phyloP scores from a whole-genome alignment of 202 grass and related monocot species.

The Musa balbisiana region DNA sequence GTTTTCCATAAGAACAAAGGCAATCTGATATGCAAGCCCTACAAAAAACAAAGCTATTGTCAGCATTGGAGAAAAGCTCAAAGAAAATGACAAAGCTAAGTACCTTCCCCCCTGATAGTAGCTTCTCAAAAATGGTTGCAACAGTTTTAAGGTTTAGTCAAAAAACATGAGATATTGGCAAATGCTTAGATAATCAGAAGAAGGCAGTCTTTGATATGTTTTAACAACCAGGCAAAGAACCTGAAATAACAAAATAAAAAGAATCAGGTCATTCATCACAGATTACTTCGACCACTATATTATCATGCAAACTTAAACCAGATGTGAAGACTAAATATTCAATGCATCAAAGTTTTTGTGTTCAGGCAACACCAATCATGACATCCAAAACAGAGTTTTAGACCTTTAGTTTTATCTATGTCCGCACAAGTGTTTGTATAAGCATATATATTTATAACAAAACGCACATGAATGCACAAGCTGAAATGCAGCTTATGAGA shows the following conservation, averaged over 20 bases:
- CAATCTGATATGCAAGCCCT: constrained; percentile 98
- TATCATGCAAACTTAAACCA: neutral
- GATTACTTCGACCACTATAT: neutral
- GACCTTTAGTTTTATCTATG: neutral
- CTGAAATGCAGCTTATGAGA: neutral
- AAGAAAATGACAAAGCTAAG: constrained; percentile 24
- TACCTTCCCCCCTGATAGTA: constrained; percentile 84
- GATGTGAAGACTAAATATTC: neutral
- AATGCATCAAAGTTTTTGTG: neutral
- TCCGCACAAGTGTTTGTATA: neutral
- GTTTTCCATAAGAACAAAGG: constrained; percentile 90
- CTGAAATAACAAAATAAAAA: constrained; percentile 35
- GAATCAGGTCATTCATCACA: neutral
- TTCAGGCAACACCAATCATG: neutral
- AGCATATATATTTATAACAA: no score
- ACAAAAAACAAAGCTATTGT: constrained; percentile 24
- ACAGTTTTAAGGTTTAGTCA: constrained; percentile 73
- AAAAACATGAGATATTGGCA: constrained; percentile 91
- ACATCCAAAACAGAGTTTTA: neutral
- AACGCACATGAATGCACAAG: neutral
- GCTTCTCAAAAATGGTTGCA: constrained; percentile 78
- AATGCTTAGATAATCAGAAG: constrained; percentile 86
- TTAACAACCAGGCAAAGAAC: constrained; percentile 84
- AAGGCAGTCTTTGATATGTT: constrained; percentile 74
- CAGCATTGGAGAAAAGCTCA: neutral